phyloP scores from a whole-genome alignment of 495 filamentous ascomycete genomes.

The Lophiostoma macrostomum region DNA sequence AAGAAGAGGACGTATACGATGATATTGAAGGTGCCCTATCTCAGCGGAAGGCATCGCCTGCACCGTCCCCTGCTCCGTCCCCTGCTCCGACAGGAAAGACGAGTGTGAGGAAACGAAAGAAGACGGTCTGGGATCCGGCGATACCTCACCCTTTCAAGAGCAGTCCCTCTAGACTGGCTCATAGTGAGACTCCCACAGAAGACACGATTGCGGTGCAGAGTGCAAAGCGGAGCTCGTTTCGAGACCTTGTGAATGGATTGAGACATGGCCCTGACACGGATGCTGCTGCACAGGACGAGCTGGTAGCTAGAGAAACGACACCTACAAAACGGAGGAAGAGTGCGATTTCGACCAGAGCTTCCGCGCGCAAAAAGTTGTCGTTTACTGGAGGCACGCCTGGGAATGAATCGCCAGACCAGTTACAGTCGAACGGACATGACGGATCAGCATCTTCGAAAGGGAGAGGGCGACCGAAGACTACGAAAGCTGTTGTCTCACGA shows the following conservation, averaged over 20 bases:
- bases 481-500: too few relatives aligned
- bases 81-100: neutral
- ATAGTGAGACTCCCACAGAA: too few relatives aligned
- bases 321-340: constrained; percentile 6
- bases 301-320: constrained; percentile 11
- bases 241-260: constrained; percentile 2
- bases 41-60: neutral
- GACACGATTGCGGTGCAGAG: too few relatives aligned
- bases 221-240: constrained; percentile 1
- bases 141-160: constrained; percentile 1
- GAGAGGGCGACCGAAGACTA: neutral
- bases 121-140: neutral
- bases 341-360: neutral
- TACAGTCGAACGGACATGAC: neutral
- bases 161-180: too few relatives aligned
- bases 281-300: constrained; percentile 18
- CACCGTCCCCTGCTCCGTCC: neutral
- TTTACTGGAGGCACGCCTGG: neutral
- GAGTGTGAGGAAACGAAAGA: too few relatives aligned
- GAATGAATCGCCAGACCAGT: neutral
- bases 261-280: constrained; percentile 4
- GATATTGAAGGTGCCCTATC: constrained; percentile 32
- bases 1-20: constrained; percentile 33
- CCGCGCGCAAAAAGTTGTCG: neutral
- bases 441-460: neutral